Percentiles rank a stretch among this genome's conserved stretches.
These are phyloP conservation scores for Lactarius pseudohatsudake DNA, from an alignment of 768 basidiomycete genomes.

Conservation along the genomic window DNA sequence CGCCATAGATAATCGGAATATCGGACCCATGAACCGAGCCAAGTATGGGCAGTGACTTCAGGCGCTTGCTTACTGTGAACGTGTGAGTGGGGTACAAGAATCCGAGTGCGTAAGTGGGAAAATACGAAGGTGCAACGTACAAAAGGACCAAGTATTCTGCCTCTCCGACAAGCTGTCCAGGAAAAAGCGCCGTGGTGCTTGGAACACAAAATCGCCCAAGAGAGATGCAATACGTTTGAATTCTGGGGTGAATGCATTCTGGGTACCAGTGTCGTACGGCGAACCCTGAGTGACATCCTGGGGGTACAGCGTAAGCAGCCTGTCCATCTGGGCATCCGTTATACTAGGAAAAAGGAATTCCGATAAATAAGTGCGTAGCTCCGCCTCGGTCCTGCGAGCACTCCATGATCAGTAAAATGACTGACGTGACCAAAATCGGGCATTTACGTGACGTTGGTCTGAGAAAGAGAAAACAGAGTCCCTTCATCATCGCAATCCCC, in stretches of 20 bases:
- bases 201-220: constrained; percentile 40
- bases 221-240: constrained; percentile 43
- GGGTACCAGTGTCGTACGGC: constrained; percentile 34
- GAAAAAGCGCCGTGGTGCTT: constrained; percentile 39
- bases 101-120: background rate
- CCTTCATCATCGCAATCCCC: constrained; percentile 37
- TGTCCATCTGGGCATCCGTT: constrained; percentile 19
- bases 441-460: constrained; percentile 33
- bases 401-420: background rate
- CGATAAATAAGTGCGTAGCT: constrained; percentile 20
- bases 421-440: background rate
- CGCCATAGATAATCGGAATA: constrained; percentile 15
- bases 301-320: constrained; percentile 23
- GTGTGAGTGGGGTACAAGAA: background rate
- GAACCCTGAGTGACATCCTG: constrained; percentile 31
- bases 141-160: constrained; percentile 38
- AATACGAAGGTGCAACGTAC: constrained; percentile 32
- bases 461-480: constrained; percentile 28
- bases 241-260: constrained; percentile 35
- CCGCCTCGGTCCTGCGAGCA: constrained; percentile 25
- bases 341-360: constrained; percentile 9
- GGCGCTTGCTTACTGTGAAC: constrained; percentile 38
- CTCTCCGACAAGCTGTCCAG: constrained; percentile 35
- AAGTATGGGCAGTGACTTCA: constrained; percentile 33
- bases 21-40: constrained; percentile 32